Evolutionary conservation across 2,329 filamentous ascomycete genomes (phyloP).

Genomic region (Rosellinia necatrix): DNA sequence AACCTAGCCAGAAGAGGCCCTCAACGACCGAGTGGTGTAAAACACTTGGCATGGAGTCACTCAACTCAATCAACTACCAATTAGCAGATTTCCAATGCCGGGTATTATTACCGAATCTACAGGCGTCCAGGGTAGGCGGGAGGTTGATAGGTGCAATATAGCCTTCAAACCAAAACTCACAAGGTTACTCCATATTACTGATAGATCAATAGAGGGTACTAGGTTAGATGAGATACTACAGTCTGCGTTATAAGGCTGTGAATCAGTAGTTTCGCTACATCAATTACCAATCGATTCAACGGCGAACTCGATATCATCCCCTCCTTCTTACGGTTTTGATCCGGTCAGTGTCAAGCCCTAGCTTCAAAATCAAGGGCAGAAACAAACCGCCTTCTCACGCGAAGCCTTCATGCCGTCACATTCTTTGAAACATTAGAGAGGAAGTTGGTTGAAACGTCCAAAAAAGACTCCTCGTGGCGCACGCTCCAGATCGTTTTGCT

Average conservation of each 20-base stretch:
- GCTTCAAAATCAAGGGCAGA: conserved; percentile 2
- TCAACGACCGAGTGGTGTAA: background rate
- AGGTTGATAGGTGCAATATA: too few species aligned
- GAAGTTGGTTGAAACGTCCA: conserved; percentile 18
- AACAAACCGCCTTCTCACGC: background rate
- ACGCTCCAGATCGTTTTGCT: background rate
- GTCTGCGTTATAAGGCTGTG: too few species aligned
- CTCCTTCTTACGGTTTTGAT: background rate
- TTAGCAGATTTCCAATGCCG: background rate
- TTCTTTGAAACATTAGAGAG: conserved; percentile 23
- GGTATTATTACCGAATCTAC: too few species aligned
- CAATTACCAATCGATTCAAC: too few species aligned
- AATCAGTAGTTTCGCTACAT: too few species aligned
- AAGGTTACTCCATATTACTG: too few species aligned
- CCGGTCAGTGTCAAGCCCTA: background rate
- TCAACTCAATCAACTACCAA: background rate
- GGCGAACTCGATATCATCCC: too few species aligned
- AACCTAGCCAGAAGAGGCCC: background rate
- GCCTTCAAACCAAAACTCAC: too few species aligned
- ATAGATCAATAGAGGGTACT: too few species aligned
- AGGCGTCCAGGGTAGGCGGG: too few species aligned
- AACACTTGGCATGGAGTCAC: conserved; percentile 1
- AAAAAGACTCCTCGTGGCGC: background rate
- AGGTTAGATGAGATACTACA: too few species aligned
- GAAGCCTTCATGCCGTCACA: conserved; percentile 4